These are phyloP conservation scores for Kokia cookei DNA, from an alignment of 441 rosid species.

Conservation along the genomic window DNA sequence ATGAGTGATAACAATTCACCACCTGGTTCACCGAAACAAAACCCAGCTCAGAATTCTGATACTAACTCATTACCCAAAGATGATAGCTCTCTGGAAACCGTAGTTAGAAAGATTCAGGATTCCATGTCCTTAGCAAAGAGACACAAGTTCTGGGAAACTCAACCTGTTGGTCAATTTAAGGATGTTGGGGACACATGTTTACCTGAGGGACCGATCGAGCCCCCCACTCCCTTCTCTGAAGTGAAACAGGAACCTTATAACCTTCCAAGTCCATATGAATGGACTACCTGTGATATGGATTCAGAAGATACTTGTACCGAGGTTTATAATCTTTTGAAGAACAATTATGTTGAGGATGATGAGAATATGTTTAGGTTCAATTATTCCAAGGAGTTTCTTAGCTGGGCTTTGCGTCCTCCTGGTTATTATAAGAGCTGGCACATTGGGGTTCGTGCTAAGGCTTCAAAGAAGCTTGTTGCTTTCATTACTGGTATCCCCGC, in stretches of 20 bases:
- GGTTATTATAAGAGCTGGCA: conserved; percentile 83
- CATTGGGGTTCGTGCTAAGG: conserved; percentile 79
- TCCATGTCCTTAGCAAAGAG: conserved; percentile 42
- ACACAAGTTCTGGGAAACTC: conserved; percentile 94
- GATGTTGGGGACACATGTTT: conserved; percentile 53
- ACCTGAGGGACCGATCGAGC: conserved; percentile 71
- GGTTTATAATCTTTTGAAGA: conserved; percentile 58
- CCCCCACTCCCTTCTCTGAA: conserved; percentile 54
- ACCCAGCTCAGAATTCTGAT: conserved; percentile 42
- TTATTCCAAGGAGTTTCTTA: conserved; percentile 88
- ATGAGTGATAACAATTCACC: conserved; percentile 60
- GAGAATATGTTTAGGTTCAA: conserved; percentile 97
- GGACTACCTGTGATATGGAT: conserved; percentile 81
- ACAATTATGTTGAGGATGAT: conserved; percentile 69
- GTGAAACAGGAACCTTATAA: conserved; percentile 92
- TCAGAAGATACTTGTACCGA: conserved; percentile 59
- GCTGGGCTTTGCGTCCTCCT: conserved; percentile 91
- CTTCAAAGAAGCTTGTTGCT: conserved; percentile 82
- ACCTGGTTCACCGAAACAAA: conserved; percentile 49
- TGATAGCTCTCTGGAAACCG: conserved; percentile 53
- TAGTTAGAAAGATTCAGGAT: conserved; percentile 61
- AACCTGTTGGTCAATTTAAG: conserved; percentile 83
- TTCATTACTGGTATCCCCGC: conserved; percentile 92
- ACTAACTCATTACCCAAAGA: conserved; percentile 22
- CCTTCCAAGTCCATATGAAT: conserved; percentile 70